Conservation (phyloP, 1,139 yeast species). For the Nematodospora anomalae region DNA sequence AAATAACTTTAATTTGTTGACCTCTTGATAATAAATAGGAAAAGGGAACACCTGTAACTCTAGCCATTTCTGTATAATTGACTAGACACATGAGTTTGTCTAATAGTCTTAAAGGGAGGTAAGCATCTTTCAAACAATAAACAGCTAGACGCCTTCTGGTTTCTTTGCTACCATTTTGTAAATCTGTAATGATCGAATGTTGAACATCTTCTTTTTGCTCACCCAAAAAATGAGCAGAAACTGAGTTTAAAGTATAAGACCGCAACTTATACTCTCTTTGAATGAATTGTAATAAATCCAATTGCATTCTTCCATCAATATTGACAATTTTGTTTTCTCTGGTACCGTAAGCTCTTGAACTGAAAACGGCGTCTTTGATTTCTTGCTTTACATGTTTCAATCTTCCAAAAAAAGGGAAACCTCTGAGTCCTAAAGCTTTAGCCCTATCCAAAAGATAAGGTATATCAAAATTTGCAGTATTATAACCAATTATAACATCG, state of each 20-base stretch:
- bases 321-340: conserved; percentile 89
- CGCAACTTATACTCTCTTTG: conserved; percentile 94
- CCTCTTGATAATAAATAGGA: conserved; percentile 87
- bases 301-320: conserved; percentile 93
- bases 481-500: conserved; percentile 95
- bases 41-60: conserved; percentile 98
- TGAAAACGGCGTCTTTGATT: conserved; percentile 76
- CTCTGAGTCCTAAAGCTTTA: conserved; percentile 58
- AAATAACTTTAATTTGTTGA: conserved; percentile 95
- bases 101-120: conserved; percentile 78
- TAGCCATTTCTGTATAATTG: conserved; percentile 98
- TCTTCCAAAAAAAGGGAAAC: conserved; percentile 88
- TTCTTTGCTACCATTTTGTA: conserved; percentile 89
- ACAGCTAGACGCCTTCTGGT: conserved; percentile 95
- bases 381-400: conserved; percentile 68
- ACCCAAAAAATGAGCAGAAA: conserved; percentile 87
- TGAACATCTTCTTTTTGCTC: conserved; percentile 99
- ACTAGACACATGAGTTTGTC: conserved; percentile 96
- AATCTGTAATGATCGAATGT: conserved; percentile 90
- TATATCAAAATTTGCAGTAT: conserved; percentile 90
- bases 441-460: conserved; percentile 94
- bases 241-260: conserved; percentile 93
- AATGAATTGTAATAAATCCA: conserved; percentile 88
- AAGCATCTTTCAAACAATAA: conserved; percentile 95
- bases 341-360: conserved; percentile 95